These are phyloP conservation scores for Blastobotrys illinoisensis DNA, from an alignment of 1,139 yeast species.

Conservation along the genomic window DNA sequence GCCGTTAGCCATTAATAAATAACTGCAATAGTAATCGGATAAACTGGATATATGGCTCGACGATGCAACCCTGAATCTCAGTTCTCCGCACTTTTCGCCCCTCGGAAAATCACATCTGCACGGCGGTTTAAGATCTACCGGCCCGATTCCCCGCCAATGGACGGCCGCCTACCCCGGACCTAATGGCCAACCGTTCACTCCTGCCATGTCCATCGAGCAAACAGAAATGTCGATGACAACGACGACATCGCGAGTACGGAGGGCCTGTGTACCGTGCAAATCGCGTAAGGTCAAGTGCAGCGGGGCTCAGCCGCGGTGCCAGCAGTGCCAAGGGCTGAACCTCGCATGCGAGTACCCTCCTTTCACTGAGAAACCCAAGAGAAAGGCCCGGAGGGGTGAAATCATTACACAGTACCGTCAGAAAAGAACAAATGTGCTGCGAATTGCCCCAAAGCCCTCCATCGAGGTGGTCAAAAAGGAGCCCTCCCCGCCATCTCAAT, in stretches of 20 bases:
- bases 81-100: neutral
- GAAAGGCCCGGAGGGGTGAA: conserved; percentile 15
- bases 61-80: too few species aligned
- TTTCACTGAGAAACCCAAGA: conserved; percentile 4
- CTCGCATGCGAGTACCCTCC: conserved; percentile 15
- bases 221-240: neutral
- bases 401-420: conserved; percentile 13
- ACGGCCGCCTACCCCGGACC: neutral
- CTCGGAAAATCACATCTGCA: neutral
- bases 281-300: conserved; percentile 18
- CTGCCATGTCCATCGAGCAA: neutral
- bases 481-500: neutral
- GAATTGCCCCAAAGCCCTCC: neutral
- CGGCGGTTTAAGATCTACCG: neutral
- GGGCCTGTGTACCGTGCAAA: conserved; percentile 20
- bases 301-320: conserved; percentile 14
- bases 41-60: too few species aligned
- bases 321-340: conserved; percentile 14
- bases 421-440: neutral
- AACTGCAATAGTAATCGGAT: neutral
- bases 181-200: neutral
- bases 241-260: neutral
- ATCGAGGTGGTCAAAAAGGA: neutral
- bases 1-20: too few species aligned
- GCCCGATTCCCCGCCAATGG: neutral